A percentile compares a stretch with the other conserved stretches of the same genome.
These are phyloP conservation scores for Oligophagozyma castellii DNA, from an alignment of 1,139 yeast genomes.

Conservation along the genomic window DNA sequence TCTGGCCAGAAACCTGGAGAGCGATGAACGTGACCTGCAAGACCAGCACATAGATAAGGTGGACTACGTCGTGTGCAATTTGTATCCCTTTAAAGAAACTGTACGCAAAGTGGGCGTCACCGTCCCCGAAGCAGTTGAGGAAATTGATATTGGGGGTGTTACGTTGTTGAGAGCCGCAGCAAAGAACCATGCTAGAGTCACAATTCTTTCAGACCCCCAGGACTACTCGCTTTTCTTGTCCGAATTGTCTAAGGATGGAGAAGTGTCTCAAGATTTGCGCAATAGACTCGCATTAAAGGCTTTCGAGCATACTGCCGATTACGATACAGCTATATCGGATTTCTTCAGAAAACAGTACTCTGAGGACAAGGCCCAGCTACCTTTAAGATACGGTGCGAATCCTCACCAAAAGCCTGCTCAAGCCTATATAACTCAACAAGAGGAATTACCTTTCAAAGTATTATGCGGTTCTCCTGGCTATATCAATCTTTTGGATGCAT, in stretches of 20 bases:
- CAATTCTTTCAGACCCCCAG: conserved; percentile 84
- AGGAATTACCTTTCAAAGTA: conserved; percentile 87
- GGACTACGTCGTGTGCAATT: conserved; percentile 91
- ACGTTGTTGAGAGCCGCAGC: conserved; percentile 97
- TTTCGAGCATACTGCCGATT: conserved; percentile 95
- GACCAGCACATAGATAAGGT: conserved; percentile 89
- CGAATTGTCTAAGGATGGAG: conserved; percentile 55
- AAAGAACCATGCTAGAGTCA: conserved; percentile 91
- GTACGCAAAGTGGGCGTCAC: conserved; percentile 92
- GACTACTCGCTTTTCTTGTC: conserved; percentile 80
- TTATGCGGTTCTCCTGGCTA: conserved; percentile 93
- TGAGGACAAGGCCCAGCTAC: conserved; percentile 77
- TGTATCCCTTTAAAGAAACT: conserved; percentile 96
- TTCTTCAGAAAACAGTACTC: conserved; percentile 95
- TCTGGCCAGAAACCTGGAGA: conserved; percentile 80
- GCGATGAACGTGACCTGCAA: conserved; percentile 77
- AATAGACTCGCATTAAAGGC: conserved; percentile 88
- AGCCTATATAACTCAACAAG: conserved; percentile 69
- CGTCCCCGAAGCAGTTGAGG: conserved; percentile 94
- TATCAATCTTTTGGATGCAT: conserved; percentile 88
- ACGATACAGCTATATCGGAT: conserved; percentile 90
- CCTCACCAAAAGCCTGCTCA: conserved; percentile 99
- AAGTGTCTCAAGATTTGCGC: conserved; percentile 58
- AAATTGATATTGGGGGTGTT: conserved; percentile 97
- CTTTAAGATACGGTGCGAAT: conserved; percentile 95